Base-by-base conservation (phyloP, 1,284 basidiomycete species). In the Malassezia cuniculi region DNA sequence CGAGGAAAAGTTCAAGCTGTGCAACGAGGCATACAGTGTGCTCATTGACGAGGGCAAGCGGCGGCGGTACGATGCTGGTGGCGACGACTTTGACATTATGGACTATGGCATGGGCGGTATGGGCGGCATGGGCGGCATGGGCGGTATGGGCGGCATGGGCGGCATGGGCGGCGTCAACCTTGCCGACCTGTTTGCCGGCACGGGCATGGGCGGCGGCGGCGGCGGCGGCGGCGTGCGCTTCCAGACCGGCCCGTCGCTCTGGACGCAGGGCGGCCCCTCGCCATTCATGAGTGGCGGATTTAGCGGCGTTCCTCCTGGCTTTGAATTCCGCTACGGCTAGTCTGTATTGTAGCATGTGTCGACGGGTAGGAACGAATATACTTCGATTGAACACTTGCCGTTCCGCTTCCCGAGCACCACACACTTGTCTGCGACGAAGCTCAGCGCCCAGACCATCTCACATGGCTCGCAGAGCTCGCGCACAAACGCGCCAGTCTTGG, bases 401-500 rank as follows among this genome's bases (percentile, higher is more conserved):
- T 75, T 77, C 41, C 84, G 74, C 71, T 79, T 81, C 68, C 82
- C 83, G 70, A 89, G 76, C 34, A 93, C 74, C 22, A 81, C 83
- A 21, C 79, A 82, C 42, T 78, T 78, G 64, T 85, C 84, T 44
- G 77, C 74, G 54, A 76, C 74, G 70, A 80, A 83, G 30, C 75
- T 77, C 27, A 86, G 79, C 69, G 85, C 80, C 86, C 87, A 95
- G 31, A 95, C 80, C 50, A 48, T 78, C 78, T 69, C 87, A 81
- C 54, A 53, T 9, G 58, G 55, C 31, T 60, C 55, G 42, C 54
- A 60, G 12, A 66, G 39, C 39, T 60, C 55, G 14, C 61, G 45
- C 9, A 66, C 41, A 26, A 57, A 63, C 24, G 48, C 49, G 31
- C 63, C 63, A 14, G 53, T 59, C n/a, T 33, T 41, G 29, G 64